Conservation (phyloP, 495 filamentous ascomycete genomes). For the Xylaria nigripes region DNA sequence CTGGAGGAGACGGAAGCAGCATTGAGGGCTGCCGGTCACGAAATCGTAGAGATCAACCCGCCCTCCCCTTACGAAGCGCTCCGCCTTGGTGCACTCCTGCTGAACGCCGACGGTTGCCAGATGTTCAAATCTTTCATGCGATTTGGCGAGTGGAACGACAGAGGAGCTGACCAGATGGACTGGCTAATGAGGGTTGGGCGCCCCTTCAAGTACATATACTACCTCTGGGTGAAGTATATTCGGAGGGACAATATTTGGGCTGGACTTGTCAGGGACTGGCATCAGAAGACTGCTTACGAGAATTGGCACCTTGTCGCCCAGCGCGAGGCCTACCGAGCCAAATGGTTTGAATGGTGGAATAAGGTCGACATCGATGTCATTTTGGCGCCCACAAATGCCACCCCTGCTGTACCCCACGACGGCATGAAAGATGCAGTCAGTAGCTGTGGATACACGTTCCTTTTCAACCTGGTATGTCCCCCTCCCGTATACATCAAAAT, state of each 20-base stretch:
- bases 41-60: constrained; percentile 62
- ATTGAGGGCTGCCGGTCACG: constrained; percentile 63
- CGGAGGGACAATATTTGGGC: constrained; percentile 69
- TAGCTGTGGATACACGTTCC: constrained; percentile 89
- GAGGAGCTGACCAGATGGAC: constrained; percentile 65
- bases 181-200: constrained; percentile 65
- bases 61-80: constrained; percentile 67
- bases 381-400: constrained; percentile 78
- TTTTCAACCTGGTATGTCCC: constrained; percentile 72
- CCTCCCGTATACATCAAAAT: background rate
- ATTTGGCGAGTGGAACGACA: constrained; percentile 70
- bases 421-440: constrained; percentile 82
- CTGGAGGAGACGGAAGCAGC: constrained; percentile 61
- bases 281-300: constrained; percentile 59
- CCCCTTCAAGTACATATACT: constrained; percentile 77
- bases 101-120: constrained; percentile 79
- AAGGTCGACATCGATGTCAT: constrained; percentile 66
- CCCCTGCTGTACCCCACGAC: constrained; percentile 79
- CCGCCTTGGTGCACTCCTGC: constrained; percentile 69
- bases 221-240: constrained; percentile 79
- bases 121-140: constrained; percentile 73
- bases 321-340: constrained; percentile 67
- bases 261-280: constrained; percentile 62
- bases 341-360: constrained; percentile 81
- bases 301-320: constrained; percentile 73